These are phyloP conservation scores for Auriscalpium vulgare DNA, from an alignment of 768 basidiomycete species.

Conservation along the genomic window DNA sequence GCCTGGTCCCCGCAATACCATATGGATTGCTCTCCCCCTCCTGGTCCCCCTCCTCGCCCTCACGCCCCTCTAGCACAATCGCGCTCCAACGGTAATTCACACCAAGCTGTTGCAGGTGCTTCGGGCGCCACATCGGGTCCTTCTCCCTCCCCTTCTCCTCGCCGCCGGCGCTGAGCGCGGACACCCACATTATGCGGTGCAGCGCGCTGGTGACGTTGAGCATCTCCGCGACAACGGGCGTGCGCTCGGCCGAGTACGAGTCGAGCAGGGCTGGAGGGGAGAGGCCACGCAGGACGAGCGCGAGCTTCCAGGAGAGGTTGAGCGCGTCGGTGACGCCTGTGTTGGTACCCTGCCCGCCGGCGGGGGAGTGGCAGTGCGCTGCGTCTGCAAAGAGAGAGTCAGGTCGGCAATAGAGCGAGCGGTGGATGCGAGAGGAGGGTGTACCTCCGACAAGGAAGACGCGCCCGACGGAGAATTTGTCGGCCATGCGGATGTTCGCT, in stretches of 20 bases:
- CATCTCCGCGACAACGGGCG: conserved; percentile 23
- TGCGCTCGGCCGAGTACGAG: conserved; percentile 23
- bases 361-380: conserved; percentile 39
- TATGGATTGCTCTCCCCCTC: conserved; percentile 16
- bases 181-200: conserved; percentile 20
- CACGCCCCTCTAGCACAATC: conserved; percentile 33
- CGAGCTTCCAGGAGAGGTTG: conserved; percentile 26
- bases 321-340: conserved; percentile 23
- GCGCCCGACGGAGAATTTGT: conserved; percentile 33
- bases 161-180: conserved; percentile 13
- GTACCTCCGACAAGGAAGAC: conserved; percentile 42
- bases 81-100: conserved; percentile 48
- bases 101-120: conserved; percentile 33
- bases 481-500: conserved; percentile 41
- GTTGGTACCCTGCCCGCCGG: conserved; percentile 31
- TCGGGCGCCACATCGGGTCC: conserved; percentile 5
- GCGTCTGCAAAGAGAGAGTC: conserved; percentile 29
- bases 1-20: conserved; percentile 10
- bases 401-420: too few relatives aligned
- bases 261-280: conserved; percentile 19
- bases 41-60: conserved; percentile 14
- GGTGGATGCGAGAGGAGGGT: background rate
- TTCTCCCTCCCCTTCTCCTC: background rate
- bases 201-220: conserved; percentile 28
- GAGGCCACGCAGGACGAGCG: conserved; percentile 21